Conservation (phyloP, 2,329 filamentous ascomycete species). For the Aschersonia sp. region DNA sequence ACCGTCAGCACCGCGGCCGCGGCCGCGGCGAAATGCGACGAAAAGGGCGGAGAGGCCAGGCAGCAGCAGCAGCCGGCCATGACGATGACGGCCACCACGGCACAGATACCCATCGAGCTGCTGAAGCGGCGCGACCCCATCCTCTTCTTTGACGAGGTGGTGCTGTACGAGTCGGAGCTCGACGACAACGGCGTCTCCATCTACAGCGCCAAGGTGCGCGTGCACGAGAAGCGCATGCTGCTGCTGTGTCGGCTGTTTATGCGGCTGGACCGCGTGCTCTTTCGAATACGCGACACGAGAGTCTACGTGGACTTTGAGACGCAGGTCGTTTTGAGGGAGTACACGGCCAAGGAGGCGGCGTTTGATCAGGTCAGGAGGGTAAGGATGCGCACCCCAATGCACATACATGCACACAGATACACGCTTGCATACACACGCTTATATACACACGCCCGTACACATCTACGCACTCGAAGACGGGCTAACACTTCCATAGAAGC, state of each 20-base stretch:
- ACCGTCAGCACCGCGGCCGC: constrained; percentile 21
- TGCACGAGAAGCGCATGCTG: constrained; percentile 81
- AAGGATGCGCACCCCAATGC: constrained; percentile 12
- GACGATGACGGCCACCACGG: constrained; percentile 10
- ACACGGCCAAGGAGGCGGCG: constrained; percentile 70
- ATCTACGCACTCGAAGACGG: too few species aligned
- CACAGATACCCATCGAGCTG: constrained; percentile 67
- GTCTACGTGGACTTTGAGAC: constrained; percentile 81
- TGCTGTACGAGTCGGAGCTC: constrained; percentile 93
- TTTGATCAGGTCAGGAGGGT: constrained; percentile 67
- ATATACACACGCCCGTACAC: too few species aligned
- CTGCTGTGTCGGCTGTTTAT: constrained; percentile 81
- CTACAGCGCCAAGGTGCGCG: constrained; percentile 77
- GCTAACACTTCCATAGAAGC: constrained; percentile 19
- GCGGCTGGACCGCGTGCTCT: constrained; percentile 78
- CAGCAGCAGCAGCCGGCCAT: neutral
- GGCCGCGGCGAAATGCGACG: constrained; percentile 13
- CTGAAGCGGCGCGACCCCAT: constrained; percentile 86
- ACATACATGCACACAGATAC: neutral
- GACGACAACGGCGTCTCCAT: constrained; percentile 94
- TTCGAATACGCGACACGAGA: constrained; percentile 77
- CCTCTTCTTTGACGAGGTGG: constrained; percentile 88
- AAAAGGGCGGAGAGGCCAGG: neutral
- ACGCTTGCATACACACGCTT: too few species aligned
- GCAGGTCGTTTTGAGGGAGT: constrained; percentile 73